Evolutionary conservation across 495 filamentous ascomycete species (phyloP).

Genomic region (Apiosordaria backusii): DNA sequence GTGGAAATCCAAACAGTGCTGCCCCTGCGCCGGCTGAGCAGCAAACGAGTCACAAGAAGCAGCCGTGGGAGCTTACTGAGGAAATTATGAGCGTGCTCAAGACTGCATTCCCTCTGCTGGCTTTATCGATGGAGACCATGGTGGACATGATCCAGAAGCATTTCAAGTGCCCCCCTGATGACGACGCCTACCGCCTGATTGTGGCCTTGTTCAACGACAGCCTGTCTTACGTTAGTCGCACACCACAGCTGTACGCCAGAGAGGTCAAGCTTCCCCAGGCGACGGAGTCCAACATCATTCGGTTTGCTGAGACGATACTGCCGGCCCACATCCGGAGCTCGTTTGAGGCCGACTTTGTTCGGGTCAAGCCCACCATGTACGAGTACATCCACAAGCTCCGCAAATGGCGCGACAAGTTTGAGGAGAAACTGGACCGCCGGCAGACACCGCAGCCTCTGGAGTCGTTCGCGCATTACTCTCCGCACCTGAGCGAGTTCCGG

Average conservation of each 20-base stretch:
- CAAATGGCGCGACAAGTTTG: conserved; percentile 95
- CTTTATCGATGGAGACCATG: conserved; percentile 98
- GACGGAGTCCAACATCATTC: conserved; percentile 92
- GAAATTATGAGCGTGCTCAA: conserved; percentile 92
- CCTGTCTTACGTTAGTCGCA: conserved; percentile 79
- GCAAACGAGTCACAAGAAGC: conserved; percentile 58
- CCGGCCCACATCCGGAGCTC: conserved; percentile 87
- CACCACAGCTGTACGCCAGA: conserved; percentile 77
- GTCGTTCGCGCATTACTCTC: conserved; percentile 58
- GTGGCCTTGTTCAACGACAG: conserved; percentile 95
- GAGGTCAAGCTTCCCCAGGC: conserved; percentile 85
- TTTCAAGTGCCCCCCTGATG: conserved; percentile 97
- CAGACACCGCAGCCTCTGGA: conserved; percentile 66
- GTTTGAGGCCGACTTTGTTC: conserved; percentile 94
- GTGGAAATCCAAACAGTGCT: conserved; percentile 38
- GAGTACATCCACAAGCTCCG: conserved; percentile 97
- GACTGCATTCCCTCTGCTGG: conserved; percentile 92
- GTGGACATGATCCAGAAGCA: conserved; percentile 97
- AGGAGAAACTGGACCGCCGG: conserved; percentile 94
- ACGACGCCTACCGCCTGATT: conserved; percentile 97
- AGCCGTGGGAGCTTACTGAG: conserved; percentile 91
- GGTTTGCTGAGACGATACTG: conserved; percentile 94
- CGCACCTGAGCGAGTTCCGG: conserved; percentile 89
- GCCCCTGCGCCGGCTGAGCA: conserved; percentile 31
- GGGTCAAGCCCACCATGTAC: conserved; percentile 88